Evolutionary conservation across 257 asterid species (phyloP), one percentile per base, ranked within the genome.

Genomic region (Mentha longifolia): DNA sequence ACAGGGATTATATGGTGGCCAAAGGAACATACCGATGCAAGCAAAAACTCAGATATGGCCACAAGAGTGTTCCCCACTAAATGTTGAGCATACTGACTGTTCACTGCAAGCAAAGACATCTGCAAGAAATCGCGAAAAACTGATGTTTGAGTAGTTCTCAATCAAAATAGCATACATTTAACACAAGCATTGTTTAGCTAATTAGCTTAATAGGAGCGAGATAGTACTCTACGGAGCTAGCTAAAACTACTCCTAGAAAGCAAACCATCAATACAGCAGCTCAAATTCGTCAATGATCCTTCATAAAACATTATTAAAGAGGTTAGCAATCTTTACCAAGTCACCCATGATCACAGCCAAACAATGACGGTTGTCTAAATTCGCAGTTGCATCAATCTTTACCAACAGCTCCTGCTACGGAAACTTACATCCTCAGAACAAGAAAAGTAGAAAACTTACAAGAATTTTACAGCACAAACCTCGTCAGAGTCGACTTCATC

Each of bases 1-100:
- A 16, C 20, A 52, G 35, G 62, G 68, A 33, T 12, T 19, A 28
- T 15, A 72, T 28, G 62, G 17, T 56, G 11, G 8, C 5, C 15
- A 33, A 22, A 28, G 57, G 56, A 72, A 79, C 91, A 66, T 94
- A 94, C 98, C 49, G 74, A 74, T 70, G 76, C 80, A 77, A 87
- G 71, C 66, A 87, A 51, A 68, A 85, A 78, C 87, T 89, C 87
- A 20, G 88, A 82, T 64, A 92, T 65, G 65, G 90, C 90, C 71
- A 85, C 85, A 19, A 95, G 83, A 62, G 51, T 85, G 77, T 85
- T 95, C 50, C 88, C 89, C 1, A 62, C 78, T 57, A 92, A 74
- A 78, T 91, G 93, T 76, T 78, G 95, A 76, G 73, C 65, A 75
- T 80, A 78, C 82, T 39, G 88, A 76, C 81, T 89, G 60, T 81